Evolutionary conservation across 1,284 basidiomycete species (phyloP).

Genomic region (Acaromyces ingoldii): DNA sequence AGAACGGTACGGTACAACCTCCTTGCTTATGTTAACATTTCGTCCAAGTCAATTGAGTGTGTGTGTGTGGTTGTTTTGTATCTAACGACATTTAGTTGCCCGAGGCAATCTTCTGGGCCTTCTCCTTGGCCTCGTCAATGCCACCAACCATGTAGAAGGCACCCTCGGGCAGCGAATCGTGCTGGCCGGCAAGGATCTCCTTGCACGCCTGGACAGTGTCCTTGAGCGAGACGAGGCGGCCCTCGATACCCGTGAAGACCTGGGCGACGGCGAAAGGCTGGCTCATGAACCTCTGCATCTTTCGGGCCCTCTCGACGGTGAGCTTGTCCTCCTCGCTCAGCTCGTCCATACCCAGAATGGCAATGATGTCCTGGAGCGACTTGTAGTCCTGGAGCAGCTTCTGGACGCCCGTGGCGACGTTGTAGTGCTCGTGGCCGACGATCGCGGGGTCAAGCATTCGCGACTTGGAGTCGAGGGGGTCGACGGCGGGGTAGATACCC

Average conservation of each 20-base stretch:
- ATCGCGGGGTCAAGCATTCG: conserved; percentile 99
- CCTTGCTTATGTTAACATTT: too few species aligned
- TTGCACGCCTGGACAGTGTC: conserved; percentile 50
- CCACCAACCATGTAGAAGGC: conserved; percentile 63
- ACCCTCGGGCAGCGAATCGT: conserved; percentile 85
- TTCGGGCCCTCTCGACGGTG: conserved; percentile 70
- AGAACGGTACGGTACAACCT: too few species aligned
- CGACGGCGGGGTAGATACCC: conserved; percentile 99
- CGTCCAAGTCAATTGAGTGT: too few species aligned
- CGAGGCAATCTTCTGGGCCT: conserved; percentile 93
- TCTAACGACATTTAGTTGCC: conserved; percentile 57
- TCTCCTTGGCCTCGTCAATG: conserved; percentile 89
- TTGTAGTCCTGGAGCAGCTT: conserved; percentile 99
- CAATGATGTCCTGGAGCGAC: conserved; percentile 78
- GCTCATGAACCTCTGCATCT: conserved; percentile 82
- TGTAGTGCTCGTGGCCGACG: conserved; percentile 86
- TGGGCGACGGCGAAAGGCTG: conserved; percentile 99
- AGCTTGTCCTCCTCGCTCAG: conserved; percentile 99
- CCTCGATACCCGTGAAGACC: conserved; percentile 98
- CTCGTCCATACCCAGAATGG: conserved; percentile 99
- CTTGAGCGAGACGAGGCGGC: conserved; percentile 72
- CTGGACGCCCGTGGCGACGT: conserved; percentile 89
- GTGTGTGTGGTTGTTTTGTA: too few species aligned
- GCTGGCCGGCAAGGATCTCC: conserved; percentile 83
- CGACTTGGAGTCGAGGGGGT: conserved; percentile 97